phyloP scores from a whole-genome alignment of 805 yeast species.

The Grigorovia humatica region DNA sequence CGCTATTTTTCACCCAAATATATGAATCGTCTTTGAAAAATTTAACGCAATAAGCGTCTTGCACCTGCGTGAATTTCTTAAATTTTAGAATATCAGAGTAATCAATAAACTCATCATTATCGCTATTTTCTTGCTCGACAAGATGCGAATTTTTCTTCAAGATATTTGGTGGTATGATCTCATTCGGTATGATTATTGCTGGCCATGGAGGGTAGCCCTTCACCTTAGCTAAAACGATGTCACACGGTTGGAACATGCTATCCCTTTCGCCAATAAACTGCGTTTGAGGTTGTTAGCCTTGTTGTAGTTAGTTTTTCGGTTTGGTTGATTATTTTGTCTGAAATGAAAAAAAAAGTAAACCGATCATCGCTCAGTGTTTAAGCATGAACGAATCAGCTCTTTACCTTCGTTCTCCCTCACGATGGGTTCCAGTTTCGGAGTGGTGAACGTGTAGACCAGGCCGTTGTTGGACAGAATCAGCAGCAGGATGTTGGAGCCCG shows the following conservation, averaged over 20 bases:
- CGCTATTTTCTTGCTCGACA: conserved; percentile 2
- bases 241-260: conserved; percentile 33
- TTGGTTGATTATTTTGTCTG: neutral
- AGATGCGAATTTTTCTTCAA: conserved; percentile 18
- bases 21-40: conserved; percentile 28
- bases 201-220: conserved; percentile 92
- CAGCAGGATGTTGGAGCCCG: conserved; percentile 90
- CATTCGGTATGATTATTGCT: conserved; percentile 60
- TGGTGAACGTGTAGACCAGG: conserved; percentile 89
- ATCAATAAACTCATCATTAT: conserved; percentile 11
- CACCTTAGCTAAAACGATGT: conserved; percentile 63
- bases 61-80: conserved; percentile 11
- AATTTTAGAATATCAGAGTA: conserved; percentile 21
- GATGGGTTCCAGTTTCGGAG: conserved; percentile 91
- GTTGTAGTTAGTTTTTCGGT: neutral
- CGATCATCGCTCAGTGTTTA: too few species aligned
- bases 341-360: neutral
- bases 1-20: conserved; percentile 24
- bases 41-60: conserved; percentile 24
- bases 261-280: neutral
- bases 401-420: conserved; percentile 93
- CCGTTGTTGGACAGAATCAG: conserved; percentile 93
- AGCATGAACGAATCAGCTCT: conserved; percentile 88
- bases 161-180: conserved; percentile 50
- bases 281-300: neutral